Percentiles rank a stretch among this genome's conserved stretches.
Conservation (phyloP, 2,329 filamentous ascomycete genomes). For the Calonectria naviculata region DNA sequence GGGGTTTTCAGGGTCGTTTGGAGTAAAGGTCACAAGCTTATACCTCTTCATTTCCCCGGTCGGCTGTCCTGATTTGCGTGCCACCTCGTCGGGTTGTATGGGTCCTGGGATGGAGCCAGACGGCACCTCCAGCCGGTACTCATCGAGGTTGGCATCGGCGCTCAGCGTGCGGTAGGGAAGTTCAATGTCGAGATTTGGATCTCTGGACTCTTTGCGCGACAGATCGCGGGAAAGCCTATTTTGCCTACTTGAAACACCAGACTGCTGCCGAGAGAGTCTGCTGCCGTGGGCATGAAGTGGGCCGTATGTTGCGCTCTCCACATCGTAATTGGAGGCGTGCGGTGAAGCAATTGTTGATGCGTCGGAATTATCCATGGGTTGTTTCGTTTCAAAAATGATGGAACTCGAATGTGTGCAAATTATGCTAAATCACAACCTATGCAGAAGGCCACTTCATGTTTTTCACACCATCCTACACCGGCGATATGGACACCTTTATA, state of each 20-base stretch:
- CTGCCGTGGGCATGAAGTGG: neutral
- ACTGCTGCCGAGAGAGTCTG: neutral
- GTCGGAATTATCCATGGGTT: no score
- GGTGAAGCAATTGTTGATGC: no score
- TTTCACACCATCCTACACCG: no score
- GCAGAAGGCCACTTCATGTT: no score
- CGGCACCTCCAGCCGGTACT: slow-evolving; percentile 72
- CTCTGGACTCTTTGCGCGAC: slow-evolving; percentile 46
- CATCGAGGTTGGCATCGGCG: slow-evolving; percentile 69
- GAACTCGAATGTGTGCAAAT: no score
- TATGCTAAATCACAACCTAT: no score
- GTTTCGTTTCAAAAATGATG: no score
- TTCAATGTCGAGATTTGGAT: slow-evolving; percentile 60
- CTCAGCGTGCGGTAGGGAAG: slow-evolving; percentile 74
- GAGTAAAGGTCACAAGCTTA: slow-evolving; percentile 72
- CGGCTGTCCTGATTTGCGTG: slow-evolving; percentile 25
- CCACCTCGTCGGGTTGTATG: slow-evolving; percentile 33
- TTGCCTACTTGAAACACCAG: slow-evolving; percentile 9
- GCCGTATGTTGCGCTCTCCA: neutral
- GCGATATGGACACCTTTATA: no score
- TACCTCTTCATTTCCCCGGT: slow-evolving; percentile 46
- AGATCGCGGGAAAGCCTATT: no score
- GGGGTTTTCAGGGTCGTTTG: slow-evolving; percentile 79
- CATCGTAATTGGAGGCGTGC: no score
- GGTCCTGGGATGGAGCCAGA: slow-evolving; percentile 69